These are phyloP conservation scores for Cyberlindnera sargentensis DNA, from an alignment of 805 yeast species.

Conservation along the genomic window DNA sequence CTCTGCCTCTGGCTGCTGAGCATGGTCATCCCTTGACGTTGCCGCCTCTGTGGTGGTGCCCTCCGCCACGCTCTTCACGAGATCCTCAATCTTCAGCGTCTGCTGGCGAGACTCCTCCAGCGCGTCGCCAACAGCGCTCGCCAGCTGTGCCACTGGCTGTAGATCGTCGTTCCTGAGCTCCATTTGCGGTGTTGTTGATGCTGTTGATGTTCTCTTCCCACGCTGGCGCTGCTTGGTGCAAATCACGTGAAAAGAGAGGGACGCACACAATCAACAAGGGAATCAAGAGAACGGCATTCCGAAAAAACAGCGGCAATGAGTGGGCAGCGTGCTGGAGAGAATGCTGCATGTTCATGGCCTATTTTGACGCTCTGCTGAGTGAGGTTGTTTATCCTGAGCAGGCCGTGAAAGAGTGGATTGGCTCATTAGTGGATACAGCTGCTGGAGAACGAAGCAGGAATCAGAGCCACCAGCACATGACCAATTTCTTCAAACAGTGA, in stretches of 20 bases:
- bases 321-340: too few relatives aligned
- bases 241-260: too few relatives aligned
- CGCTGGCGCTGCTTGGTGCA: not conserved
- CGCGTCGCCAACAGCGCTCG: conserved; percentile 5
- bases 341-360: not conserved
- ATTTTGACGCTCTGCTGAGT: not conserved
- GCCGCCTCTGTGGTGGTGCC: not conserved
- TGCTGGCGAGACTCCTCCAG: conserved; percentile 11
- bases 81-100: conserved; percentile 13
- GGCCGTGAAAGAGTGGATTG: not conserved
- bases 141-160: conserved; percentile 14
- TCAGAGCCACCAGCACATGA: too few relatives aligned
- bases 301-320: too few relatives aligned
- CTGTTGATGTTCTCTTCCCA: not conserved
- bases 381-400: not conserved
- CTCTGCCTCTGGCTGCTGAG: not conserved
- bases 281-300: too few relatives aligned
- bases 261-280: too few relatives aligned
- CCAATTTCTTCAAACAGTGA: too few relatives aligned
- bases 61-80: conserved; percentile 11
- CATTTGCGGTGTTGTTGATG: conserved; percentile 2
- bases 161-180: conserved; percentile 16
- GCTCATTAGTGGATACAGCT: not conserved
- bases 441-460: too few relatives aligned
- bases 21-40: not conserved